Base-by-base conservation (phyloP, 2,329 filamentous ascomycete species). In the Clarireedia paspali region DNA sequence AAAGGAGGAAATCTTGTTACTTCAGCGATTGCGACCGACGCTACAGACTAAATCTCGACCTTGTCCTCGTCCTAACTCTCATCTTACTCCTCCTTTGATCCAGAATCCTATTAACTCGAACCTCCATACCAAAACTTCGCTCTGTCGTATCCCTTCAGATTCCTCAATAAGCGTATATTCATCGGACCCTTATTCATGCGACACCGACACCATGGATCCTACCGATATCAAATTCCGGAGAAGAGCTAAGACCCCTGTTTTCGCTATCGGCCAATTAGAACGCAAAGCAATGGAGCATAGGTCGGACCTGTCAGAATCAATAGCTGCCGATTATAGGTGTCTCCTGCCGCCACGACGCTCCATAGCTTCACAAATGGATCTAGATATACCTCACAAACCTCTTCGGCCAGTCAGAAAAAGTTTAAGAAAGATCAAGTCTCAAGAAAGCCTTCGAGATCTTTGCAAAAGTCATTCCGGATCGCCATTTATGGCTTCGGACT, bases 361-460 rank as follows among this genome's bases (percentile, higher is more conserved):
- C 26, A 61, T 61, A 6, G 53, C 58, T 27, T 27, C 20, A 38
- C 30, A 48, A 26, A 48, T 56, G 15, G 27, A 50, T n/a, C 17
- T 57, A 2, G 27, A 52, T 15, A 39, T 54, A 14, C 56, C 53
- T 36, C 50, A 39, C 14, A 58, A 42, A 12, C 30, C 40, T 20
- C 40, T 17, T 20, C 40, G 2, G 10, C 55, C 57, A 1, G 24
- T n/a, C 20, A 52, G 57, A 42, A 55, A 58, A 42, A 47, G 51
- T 15, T 51, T 68, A 5, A 55, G 66, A 17, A 68, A 66, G 51
- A 62, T 67, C 42, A 66, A 68, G 57, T 65, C 62, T 10, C 66
- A 67, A 47, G 45, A 61, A 6, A 64, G 62, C 60, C 57, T 68
- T 34, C 57, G 66, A 30, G 64, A 65, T 48, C 44, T 66, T 0